Evolutionary conservation across 2,329 filamentous ascomycete species (phyloP).

Genomic region (Penicillium sclerotigenum): DNA sequence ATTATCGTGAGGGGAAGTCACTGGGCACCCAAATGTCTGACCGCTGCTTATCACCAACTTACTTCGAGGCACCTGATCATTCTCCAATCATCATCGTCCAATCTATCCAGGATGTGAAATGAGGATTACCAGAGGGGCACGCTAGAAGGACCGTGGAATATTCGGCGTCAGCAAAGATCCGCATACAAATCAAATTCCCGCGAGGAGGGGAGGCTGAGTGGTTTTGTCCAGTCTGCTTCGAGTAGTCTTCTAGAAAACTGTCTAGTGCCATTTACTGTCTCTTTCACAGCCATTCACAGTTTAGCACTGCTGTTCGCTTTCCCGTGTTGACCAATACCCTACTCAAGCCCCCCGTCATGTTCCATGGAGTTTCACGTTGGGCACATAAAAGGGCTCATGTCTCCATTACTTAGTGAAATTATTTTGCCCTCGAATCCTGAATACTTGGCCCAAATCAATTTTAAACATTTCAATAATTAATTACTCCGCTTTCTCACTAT

Average conservation of each 20-base stretch:
- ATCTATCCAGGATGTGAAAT: not conserved
- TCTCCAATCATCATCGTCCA: not conserved
- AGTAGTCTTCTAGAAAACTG: slow-evolving; percentile 9
- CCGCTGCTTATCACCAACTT: slow-evolving; percentile 15
- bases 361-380: not conserved
- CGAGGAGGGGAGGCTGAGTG: slow-evolving; percentile 19
- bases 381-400: slow-evolving; percentile 6
- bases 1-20: slow-evolving; percentile 8
- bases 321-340: slow-evolving; percentile 5
- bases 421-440: not conserved
- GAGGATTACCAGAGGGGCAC: not conserved
- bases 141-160: slow-evolving; percentile 27
- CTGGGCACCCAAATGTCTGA: slow-evolving; percentile 11
- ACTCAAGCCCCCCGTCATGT: not conserved
- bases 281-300: not conserved
- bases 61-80: not conserved
- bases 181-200: slow-evolving; percentile 22
- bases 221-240: slow-evolving; percentile 3
- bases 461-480: slow-evolving; percentile 1
- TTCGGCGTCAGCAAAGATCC: slow-evolving; percentile 16
- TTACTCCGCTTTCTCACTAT: slow-evolving; percentile 18
- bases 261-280: not conserved
- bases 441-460: not conserved
- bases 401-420: not conserved
- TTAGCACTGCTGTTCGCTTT: not conserved